Base-by-base conservation (phyloP, 1,139 yeast genomes). In the Hyphopichia buzzinii region DNA sequence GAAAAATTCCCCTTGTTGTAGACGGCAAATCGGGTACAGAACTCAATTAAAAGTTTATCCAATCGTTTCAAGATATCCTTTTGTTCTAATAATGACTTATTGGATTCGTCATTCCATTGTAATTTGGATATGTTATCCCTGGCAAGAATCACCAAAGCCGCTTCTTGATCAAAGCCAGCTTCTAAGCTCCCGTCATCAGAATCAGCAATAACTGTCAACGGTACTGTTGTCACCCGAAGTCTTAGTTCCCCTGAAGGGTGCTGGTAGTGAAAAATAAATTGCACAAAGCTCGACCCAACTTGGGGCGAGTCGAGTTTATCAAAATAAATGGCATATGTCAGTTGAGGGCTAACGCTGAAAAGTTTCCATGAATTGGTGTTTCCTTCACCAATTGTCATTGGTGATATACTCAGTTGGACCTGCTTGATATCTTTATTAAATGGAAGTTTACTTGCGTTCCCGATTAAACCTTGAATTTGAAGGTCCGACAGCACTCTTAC, bases 1-100 rank as follows among this genome's bases (percentile, higher is more conserved):
- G 72, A 67, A 30, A 90, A 74, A 41, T 76, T 83, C 42, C 88
- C 94, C 53, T 84, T 84, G 44, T 81, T 75, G 59, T 84, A 92
- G 49, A 87, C 94, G 24, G 96, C 96, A 62, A 86, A 90, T 49
- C 89, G 79, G 39, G 84, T 79, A 62, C 97, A 90, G 48, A 87
- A 72, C 46, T 89, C 84, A 46, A 92, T 84, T 47, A 90, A 70
- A 55, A 83, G 76, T 52, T 94, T 80, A 62, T 92, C 97, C 40
- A 89, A 78, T 81, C 94, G 86, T 62, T 95, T 80, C 41, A 85
- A 66, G 16, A 90, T 77, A 51, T 86, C 95, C 8, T 79, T 71
- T 24, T 84, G 80, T 42, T 78, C 85, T 44, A 81, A 86, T 17
- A 64, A 59, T n/a, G 57, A 53, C 8, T 65, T 57, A 27, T 65